Conservation (phyloP, 1,284 basidiomycete species). For the Sporisorium exsertum region DNA sequence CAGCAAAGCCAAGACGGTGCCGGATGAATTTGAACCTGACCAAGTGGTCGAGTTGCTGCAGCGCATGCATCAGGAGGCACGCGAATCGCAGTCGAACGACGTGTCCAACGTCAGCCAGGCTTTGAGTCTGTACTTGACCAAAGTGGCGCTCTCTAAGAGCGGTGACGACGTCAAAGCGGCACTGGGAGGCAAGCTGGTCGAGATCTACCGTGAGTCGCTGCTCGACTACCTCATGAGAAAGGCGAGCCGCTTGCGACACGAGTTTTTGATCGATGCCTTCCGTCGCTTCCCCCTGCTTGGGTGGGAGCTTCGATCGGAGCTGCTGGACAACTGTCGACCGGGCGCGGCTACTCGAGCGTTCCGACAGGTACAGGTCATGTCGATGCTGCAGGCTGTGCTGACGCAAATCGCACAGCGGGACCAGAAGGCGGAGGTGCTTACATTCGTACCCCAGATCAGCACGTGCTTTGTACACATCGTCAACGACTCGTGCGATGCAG, state of each 20-base stretch:
- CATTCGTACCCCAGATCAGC: slow-evolving; percentile 75
- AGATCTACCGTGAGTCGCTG: slow-evolving; percentile 78
- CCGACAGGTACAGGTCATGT: slow-evolving; percentile 75
- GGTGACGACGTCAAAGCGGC: slow-evolving; percentile 25
- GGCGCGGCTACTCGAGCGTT: slow-evolving; percentile 47
- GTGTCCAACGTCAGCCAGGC: slow-evolving; percentile 77
- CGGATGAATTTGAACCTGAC: slow-evolving; percentile 72
- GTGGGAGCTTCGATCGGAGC: slow-evolving; percentile 77
- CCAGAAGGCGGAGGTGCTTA: slow-evolving; percentile 71
- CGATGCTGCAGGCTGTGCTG: slow-evolving; percentile 78
- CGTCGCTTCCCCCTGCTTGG: slow-evolving; percentile 77
- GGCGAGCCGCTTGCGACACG: slow-evolving; percentile 78
- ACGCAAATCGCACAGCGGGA: slow-evolving; percentile 72
- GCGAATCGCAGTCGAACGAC: slow-evolving; percentile 75
- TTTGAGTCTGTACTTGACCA: slow-evolving; percentile 79
- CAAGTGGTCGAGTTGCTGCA: slow-evolving; percentile 74
- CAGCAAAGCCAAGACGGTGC: slow-evolving; percentile 79
- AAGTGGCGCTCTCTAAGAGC: slow-evolving; percentile 38
- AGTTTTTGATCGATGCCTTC: slow-evolving; percentile 84
- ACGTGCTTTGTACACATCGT: slow-evolving; percentile 74
- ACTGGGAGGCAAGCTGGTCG: slow-evolving; percentile 70
- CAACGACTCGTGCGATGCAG: slow-evolving; percentile 73
- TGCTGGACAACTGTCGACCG: slow-evolving; percentile 73
- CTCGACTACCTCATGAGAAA: slow-evolving; percentile 84
- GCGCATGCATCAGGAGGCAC: slow-evolving; percentile 80